A percentile compares a stretch with the other conserved stretches of the same genome.
These are phyloP conservation scores for Dioscorea alata DNA, from an alignment of 106 monocot species.

Conservation along the genomic window DNA sequence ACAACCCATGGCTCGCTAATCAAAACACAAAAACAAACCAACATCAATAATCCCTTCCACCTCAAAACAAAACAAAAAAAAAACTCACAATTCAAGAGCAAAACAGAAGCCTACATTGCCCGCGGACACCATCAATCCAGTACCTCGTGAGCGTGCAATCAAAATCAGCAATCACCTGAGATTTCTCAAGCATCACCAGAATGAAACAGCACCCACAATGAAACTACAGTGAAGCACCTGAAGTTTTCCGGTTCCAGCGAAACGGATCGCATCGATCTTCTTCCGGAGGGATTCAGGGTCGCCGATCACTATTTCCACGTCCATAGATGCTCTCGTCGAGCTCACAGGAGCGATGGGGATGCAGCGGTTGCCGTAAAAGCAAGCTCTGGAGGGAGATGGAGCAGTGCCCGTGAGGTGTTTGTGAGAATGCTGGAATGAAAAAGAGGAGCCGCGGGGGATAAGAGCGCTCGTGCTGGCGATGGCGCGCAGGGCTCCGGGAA, in stretches of 20 bases:
- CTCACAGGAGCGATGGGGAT: background rate
- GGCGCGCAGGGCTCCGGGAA: background rate
- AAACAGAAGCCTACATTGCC: constrained; percentile 39
- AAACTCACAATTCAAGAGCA: background rate
- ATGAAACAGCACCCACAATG: background rate
- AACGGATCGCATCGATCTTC: constrained; percentile 52
- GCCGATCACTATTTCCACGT: constrained; percentile 14
- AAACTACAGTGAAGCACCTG: constrained; percentile 21
- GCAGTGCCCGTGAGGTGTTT: background rate
- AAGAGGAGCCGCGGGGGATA: background rate
- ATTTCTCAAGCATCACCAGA: background rate
- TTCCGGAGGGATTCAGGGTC: constrained; percentile 32
- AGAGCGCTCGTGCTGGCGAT: background rate
- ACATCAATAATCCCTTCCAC: background rate
- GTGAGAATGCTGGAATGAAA: constrained; percentile 5
- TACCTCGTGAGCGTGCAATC: constrained; percentile 72
- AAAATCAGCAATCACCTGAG: constrained; percentile 78
- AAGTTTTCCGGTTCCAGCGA: constrained; percentile 42
- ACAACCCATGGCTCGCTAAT: constrained; percentile 64
- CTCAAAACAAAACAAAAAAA: background rate
- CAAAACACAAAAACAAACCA: constrained; percentile 3
- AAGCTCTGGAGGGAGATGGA: background rate
- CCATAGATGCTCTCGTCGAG: background rate
- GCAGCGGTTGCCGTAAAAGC: background rate
- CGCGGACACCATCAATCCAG: constrained; percentile 60